A percentile compares a stretch with the other conserved stretches of the same genome.
Conservation (phyloP, 495 filamentous ascomycete genomes). For the Pyrenula massariospora region DNA sequence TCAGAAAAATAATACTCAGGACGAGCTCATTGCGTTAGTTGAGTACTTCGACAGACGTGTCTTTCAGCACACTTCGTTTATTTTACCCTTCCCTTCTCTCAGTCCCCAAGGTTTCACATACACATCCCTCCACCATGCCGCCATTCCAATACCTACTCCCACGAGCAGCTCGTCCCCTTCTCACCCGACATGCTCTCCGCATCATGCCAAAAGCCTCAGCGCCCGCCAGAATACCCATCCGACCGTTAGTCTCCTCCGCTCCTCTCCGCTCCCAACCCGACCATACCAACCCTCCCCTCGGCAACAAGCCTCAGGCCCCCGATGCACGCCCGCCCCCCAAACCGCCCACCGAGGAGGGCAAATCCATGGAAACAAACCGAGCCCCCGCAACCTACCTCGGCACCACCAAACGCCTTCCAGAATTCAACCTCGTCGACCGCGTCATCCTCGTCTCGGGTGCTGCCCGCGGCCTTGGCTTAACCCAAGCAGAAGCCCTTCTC, state of each 20-base stretch:
- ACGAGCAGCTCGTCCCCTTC: neutral
- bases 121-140: neutral
- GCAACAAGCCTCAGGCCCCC: neutral
- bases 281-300: neutral
- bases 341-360: neutral
- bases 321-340: neutral
- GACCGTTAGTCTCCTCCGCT: neutral
- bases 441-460: constrained; percentile 71
- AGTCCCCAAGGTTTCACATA: too few species aligned
- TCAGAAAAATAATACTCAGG: too few species aligned
- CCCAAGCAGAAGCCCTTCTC: constrained; percentile 67
- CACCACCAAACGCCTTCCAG: constrained; percentile 44
- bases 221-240: neutral
- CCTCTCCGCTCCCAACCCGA: neutral
- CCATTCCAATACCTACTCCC: neutral
- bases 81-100: too few species aligned
- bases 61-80: too few species aligned
- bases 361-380: neutral
- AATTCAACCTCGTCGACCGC: constrained; percentile 69
- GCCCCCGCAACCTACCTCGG: constrained; percentile 16
- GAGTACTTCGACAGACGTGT: too few species aligned
- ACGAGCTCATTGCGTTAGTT: too few species aligned
- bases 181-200: neutral
- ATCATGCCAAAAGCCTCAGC: neutral
- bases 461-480: constrained; percentile 66